Percentiles rank a stretch among this genome's conserved stretches.
Evolutionary conservation across 23 red algal genomes (phyloP).

Genomic region (Gracilaria gracilis): DNA sequence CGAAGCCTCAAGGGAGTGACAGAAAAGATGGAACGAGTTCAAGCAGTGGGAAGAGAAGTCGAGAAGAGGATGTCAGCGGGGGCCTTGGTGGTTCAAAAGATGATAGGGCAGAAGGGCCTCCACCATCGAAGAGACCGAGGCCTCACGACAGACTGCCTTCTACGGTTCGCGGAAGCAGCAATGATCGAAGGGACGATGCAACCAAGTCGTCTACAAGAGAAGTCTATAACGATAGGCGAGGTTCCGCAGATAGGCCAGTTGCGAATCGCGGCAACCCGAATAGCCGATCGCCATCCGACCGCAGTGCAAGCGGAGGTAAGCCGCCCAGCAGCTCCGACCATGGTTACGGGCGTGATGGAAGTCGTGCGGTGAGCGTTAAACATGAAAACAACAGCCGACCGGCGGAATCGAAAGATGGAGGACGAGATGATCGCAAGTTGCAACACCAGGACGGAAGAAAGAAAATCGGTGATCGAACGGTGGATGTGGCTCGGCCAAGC

Average conservation of each 20-base stretch:
- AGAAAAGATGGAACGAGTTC: neutral
- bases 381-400: neutral
- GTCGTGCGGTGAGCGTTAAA: neutral
- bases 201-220: neutral
- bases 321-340: neutral
- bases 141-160: neutral
- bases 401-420: neutral
- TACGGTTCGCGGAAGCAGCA: neutral
- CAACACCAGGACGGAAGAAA: neutral
- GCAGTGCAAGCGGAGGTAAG: neutral
- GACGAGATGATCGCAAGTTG: conserved; percentile 20
- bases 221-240: neutral
- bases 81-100: neutral
- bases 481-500: neutral
- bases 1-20: neutral
- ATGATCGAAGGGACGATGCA: neutral
- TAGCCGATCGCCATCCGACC: neutral
- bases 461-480: neutral
- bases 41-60: conserved; percentile 5
- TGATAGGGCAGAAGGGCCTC: neutral
- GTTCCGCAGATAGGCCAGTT: neutral
- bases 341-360: conserved; percentile 17
- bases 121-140: conserved; percentile 6
- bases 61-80: neutral
- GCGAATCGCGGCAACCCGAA: neutral